Evolutionary conservation across 441 rosid genomes (phyloP), one percentile per base, ranked within the genome.

Genomic region (Arabidopsis lyrata): DNA sequence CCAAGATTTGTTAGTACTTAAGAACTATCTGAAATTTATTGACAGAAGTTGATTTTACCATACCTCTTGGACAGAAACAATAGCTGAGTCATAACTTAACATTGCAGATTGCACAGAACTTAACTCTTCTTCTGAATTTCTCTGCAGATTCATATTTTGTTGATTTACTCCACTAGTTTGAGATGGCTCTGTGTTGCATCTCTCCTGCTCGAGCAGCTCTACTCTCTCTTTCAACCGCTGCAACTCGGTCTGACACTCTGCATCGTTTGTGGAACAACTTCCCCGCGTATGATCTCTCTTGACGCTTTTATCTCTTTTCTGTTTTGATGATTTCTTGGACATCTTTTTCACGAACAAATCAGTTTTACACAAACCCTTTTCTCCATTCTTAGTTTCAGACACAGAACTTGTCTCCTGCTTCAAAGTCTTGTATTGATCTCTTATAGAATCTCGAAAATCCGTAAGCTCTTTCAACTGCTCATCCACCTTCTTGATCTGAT

Each of bases 21-120:
- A 64, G 27, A 14, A 24, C 15, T 35, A 4, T 8, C 4, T 39
- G 10, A 64, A 64, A 44, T 45, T 4, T 54, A 4, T 9, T 16
- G 12, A 62, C 6, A 22, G 3, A 65, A 74, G 3, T 29, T 75
- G 47, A 53, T 42, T 22, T 68, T 3, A 68, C 13, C 35, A 44
- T 86, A 93, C 98, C 83, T 93, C 92, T 45, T 55, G 78, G 34
- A 93, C 70, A 78, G 80, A 24, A 67, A 69, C 73, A 27, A 83
- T 57, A 64, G 87, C 35, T 35, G 85, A 75, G 32, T 88, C 83
- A 64, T 75, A 54, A 39, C 22, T 72, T 41, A 75, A 74, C 55
- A 87, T 74, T 75, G 84, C 87, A 29, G 67, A 49, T 66, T 84
- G 81, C 61, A 89, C 76, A 8, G 75, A 72, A 63, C 74, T 83